A percentile compares a stretch with the other conserved stretches of the same genome.
These are phyloP conservation scores for Poteriospumella lacustris DNA, from an alignment of 108 stramenopile species.

Conservation along the genomic window DNA sequence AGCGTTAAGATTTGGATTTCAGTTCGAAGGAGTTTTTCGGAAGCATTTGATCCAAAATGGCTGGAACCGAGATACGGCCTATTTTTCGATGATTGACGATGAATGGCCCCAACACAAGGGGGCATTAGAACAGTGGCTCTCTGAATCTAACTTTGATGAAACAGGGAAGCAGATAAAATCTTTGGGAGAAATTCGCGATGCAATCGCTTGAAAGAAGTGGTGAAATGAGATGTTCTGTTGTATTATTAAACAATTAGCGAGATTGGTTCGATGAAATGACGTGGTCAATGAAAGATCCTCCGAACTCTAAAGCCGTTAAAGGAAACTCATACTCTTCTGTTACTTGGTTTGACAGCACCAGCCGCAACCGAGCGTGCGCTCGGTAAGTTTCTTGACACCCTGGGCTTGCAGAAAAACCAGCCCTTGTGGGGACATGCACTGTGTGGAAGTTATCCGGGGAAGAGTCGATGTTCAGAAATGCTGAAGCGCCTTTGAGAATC, in stretches of 20 bases:
- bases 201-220: too few relatives aligned
- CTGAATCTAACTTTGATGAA: neutral
- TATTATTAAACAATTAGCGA: too few relatives aligned
- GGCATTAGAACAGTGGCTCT: neutral
- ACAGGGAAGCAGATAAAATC: neutral
- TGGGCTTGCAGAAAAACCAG: neutral
- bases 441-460: neutral
- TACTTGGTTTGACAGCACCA: neutral
- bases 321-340: neutral
- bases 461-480: neutral
- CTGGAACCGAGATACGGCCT: neutral
- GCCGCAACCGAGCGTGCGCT: neutral
- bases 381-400: neutral
- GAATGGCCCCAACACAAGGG: neutral
- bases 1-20: neutral
- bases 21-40: neutral
- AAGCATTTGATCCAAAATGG: neutral
- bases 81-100: neutral
- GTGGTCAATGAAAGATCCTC: slow-evolving; percentile 7
- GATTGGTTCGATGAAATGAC: neutral
- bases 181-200: too few relatives aligned
- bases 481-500: neutral
- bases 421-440: neutral
- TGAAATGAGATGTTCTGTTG: too few relatives aligned
- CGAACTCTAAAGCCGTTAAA: slow-evolving; percentile 13